Percentiles rank a stretch among this genome's conserved stretches.
phyloP scores from a whole-genome alignment of 495 filamentous ascomycete species.

The Pseudevernia furfuracea region DNA sequence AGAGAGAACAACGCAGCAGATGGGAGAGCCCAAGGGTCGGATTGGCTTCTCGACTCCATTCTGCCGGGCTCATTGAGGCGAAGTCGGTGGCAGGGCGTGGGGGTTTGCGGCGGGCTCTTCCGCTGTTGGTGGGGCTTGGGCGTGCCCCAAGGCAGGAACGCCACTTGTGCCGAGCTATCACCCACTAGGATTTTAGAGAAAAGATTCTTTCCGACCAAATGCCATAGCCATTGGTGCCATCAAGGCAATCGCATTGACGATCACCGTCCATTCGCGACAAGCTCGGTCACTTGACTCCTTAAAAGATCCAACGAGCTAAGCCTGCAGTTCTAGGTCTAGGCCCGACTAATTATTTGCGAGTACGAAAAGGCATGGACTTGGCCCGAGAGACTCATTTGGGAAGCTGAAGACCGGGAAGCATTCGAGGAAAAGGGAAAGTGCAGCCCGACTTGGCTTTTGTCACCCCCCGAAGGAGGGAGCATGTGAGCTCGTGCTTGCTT shows the following conservation, averaged over 20 bases:
- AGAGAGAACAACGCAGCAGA: neutral
- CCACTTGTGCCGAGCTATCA: conserved; percentile 9
- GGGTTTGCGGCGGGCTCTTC: conserved; percentile 15
- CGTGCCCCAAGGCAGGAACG: neutral
- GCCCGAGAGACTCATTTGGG: neutral
- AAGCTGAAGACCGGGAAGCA: neutral
- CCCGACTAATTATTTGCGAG: neutral
- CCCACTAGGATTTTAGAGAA: conserved; percentile 14
- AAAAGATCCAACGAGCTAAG: neutral
- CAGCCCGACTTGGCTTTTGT: neutral
- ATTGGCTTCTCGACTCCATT: conserved; percentile 12
- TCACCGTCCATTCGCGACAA: neutral
- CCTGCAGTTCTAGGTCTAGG: neutral
- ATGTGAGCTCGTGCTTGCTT: neutral
- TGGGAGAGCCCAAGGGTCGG: conserved; percentile 5
- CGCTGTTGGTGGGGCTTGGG: conserved; percentile 7
- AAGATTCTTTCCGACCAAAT: neutral
- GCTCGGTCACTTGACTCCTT: neutral
- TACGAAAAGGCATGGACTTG: neutral
- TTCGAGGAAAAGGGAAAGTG: neutral
- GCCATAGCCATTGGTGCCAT: neutral
- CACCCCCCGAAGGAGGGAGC: neutral
- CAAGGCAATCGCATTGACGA: neutral
- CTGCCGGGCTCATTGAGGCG: conserved; percentile 13
- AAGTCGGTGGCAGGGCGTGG: conserved; percentile 10